Base-by-base conservation (phyloP, 2,329 filamentous ascomycete species). In the Cryoendolithus antarcticus region DNA sequence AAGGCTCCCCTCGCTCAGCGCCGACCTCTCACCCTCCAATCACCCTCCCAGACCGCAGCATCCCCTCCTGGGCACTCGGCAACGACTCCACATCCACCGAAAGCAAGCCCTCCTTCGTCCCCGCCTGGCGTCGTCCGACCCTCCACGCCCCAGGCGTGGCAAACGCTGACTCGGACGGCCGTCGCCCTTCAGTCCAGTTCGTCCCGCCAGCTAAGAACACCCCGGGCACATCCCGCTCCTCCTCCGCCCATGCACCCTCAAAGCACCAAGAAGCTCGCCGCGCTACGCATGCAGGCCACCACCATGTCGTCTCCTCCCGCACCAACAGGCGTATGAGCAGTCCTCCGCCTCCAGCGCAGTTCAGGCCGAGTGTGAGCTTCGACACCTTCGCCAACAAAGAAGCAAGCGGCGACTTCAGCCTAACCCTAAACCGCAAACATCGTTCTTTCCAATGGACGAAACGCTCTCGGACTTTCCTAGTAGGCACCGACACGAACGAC, bases 401-500 rank as follows among this genome's bases (percentile, higher is more conserved):
- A 54, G 75, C 78, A 4, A 71, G 74, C 30, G 24, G 24, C 24
- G 76, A 81, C 49, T 79, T 79, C 56, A 85, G 85, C 4, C 74
- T 94, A 49, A 93, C 86, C 0, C 68, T 94, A 43, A 86, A 86
- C 53, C 76, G 82, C 49, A 84, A 86, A 55, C 88, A 95, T 60
- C 81, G 81, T 49, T 85, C 88, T 48, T 94, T 91, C 61, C 78
- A 84, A 50, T 79, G 80, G 47, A 80, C 78, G 32, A 79, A 86
- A 44, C 74, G 84, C 43, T 91, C 84, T 39, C 77, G 88, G 38
- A 93, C 85, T 6, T 93, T 94, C 53, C 77, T 95, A 57, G 89
- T 88, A 47, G 88, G 88, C 12, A 82, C 88, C 11, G 88, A 94
- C 61, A 83, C 89, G 53, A 86, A 94, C 51, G 75, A 85, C 42